Evolutionary conservation across 805 yeast species (phyloP).

Genomic region (Candida awuae): DNA sequence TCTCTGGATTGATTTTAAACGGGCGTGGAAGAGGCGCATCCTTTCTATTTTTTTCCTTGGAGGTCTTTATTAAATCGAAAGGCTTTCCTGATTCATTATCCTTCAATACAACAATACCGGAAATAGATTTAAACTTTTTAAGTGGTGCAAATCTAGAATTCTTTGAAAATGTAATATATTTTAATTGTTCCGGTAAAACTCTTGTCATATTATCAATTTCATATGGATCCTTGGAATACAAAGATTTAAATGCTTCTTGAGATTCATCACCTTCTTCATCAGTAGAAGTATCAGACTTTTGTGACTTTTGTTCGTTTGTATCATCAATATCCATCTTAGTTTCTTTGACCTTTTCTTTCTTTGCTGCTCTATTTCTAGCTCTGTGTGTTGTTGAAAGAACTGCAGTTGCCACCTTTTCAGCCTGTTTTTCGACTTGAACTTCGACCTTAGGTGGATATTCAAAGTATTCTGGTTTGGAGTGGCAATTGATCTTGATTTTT

Average conservation of each 20-base stretch:
- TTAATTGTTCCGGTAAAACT: slow-evolving; percentile 82
- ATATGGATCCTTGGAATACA: slow-evolving; percentile 56
- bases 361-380: slow-evolving; percentile 84
- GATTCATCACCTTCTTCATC: slow-evolving; percentile 16
- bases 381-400: slow-evolving; percentile 88
- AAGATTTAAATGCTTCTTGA: slow-evolving; percentile 33
- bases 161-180: slow-evolving; percentile 68
- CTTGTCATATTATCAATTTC: slow-evolving; percentile 74
- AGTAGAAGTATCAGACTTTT: slow-evolving; percentile 18
- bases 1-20: slow-evolving; percentile 48
- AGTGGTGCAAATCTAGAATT: slow-evolving; percentile 76
- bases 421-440: slow-evolving; percentile 69
- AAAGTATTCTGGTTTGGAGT: slow-evolving; percentile 70
- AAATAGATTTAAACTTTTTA: slow-evolving; percentile 59
- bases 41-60: slow-evolving; percentile 65
- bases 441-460: slow-evolving; percentile 86
- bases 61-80: slow-evolving; percentile 65
- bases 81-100: slow-evolving; percentile 59
- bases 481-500: slow-evolving; percentile 70
- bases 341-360: slow-evolving; percentile 35
- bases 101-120: slow-evolving; percentile 64
- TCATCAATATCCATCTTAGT: slow-evolving; percentile 36
- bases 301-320: slow-evolving; percentile 28
- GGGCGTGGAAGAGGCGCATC: slow-evolving; percentile 73
- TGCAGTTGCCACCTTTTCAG: slow-evolving; percentile 87